Base-by-base conservation (phyloP, 31 red algal genomes). In the Pterothamnion heteromorphum region DNA sequence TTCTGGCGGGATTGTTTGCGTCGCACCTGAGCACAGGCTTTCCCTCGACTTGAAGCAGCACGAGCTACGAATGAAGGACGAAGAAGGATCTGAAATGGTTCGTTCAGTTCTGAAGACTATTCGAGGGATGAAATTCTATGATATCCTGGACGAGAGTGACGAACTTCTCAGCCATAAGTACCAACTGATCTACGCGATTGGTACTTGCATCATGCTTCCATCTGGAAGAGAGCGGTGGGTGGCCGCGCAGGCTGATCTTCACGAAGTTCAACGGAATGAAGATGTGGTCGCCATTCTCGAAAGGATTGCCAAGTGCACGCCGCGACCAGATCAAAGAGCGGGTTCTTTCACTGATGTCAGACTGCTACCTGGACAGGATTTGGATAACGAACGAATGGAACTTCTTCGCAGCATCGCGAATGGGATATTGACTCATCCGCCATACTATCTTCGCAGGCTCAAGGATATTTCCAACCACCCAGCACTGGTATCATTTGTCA, bases 101-200 rank as follows among this genome's bases (percentile, higher is more conserved):
- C 38, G 1, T 41, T 2, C 2, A 3, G 38, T 1, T 2, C 38
- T 41, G 38, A 3, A 41, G 1, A 41, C 1, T 41, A 76, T 76
- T 76, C 5, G 5, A 3, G 5, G 26, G 1, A 76, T 76, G 72
- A 1, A 21, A 21, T 88, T 41, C 2, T 44, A 20, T 39, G 43
- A 88, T 26, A 88, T 88, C 38, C 24, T 88, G n/a, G 84, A 88
- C 43, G 84, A 88, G 43, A 88, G 14, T 44, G 84, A 88, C 24
- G 36, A 32, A 36, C 84, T 88, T 0, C 26, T 88, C 1, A 9
- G 18, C 5, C 43, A 88, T 88, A 4, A 23, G 5, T 88, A 88
- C 24, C 37, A 88, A 24, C 26, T 88, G 35, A 44, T 88, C 20
- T 88, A 88, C 24, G 84, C 84, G 57, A 21, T 88, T 0, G 84